Evolutionary conservation across 805 yeast genomes (phyloP).

Genomic region (Candida koratica): DNA sequence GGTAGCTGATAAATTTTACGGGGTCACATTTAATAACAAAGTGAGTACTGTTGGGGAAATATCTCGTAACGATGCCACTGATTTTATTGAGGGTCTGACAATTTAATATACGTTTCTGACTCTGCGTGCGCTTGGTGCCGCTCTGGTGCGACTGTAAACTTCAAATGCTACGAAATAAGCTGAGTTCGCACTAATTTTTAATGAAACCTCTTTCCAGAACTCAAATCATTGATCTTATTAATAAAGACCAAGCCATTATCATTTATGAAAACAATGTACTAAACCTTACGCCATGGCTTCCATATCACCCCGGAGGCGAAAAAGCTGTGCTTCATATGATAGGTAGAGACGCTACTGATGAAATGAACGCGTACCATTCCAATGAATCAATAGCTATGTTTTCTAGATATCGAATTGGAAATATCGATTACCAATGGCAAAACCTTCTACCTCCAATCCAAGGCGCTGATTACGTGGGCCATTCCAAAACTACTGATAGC

Average conservation of each 20-base stretch:
- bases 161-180: no score
- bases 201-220: not conserved
- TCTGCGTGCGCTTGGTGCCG: not conserved
- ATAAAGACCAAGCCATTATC: slow-evolving; percentile 66
- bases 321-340: slow-evolving; percentile 79
- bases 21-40: slow-evolving; percentile 79
- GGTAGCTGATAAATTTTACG: slow-evolving; percentile 82
- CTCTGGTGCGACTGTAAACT: no score
- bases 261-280: slow-evolving; percentile 60
- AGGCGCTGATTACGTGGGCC: slow-evolving; percentile 50
- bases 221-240: slow-evolving; percentile 33
- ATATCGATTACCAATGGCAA: slow-evolving; percentile 60
- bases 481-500: not conserved
- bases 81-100: slow-evolving; percentile 71
- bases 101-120: no score
- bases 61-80: slow-evolving; percentile 65
- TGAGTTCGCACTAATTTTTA: not conserved
- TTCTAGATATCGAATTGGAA: slow-evolving; percentile 61
- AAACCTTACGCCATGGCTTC: slow-evolving; percentile 66
- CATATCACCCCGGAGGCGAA: slow-evolving; percentile 84
- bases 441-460: slow-evolving; percentile 85
- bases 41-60: slow-evolving; percentile 76
- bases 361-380: slow-evolving; percentile 79
- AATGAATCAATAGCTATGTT: slow-evolving; percentile 53
- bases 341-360: slow-evolving; percentile 89